Percentiles rank a stretch among this genome's conserved stretches.
Evolutionary conservation across 2,329 filamentous ascomycete species (phyloP).

Genomic region (Simplicillium aogashimaense): DNA sequence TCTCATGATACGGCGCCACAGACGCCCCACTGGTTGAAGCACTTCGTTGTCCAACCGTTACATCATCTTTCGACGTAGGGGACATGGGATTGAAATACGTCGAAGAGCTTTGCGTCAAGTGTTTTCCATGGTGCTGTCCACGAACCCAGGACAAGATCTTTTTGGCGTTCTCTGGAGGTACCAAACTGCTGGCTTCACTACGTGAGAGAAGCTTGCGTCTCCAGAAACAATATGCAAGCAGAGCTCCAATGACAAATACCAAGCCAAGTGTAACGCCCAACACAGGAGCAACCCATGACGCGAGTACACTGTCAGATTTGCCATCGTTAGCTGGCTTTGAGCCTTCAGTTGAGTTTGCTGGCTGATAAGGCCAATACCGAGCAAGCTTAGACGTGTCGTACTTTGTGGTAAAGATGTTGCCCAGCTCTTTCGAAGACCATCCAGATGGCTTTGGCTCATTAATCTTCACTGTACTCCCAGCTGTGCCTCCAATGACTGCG

Average conservation of each 20-base stretch:
- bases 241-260: slow-evolving; percentile 40
- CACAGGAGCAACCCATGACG: slow-evolving; percentile 50
- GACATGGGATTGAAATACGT: no score
- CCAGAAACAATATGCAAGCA: slow-evolving; percentile 42
- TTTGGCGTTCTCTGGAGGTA: slow-evolving; percentile 25
- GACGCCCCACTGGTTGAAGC: no score
- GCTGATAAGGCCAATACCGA: slow-evolving; percentile 50
- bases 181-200: background rate
- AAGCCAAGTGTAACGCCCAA: slow-evolving; percentile 52
- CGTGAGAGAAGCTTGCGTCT: slow-evolving; percentile 19
- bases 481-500: slow-evolving; percentile 56
- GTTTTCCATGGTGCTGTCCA: background rate
- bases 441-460: slow-evolving; percentile 50
- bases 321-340: slow-evolving; percentile 13
- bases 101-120: no score
- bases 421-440: slow-evolving; percentile 41
- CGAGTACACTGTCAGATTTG: slow-evolving; percentile 25
- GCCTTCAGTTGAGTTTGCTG: slow-evolving; percentile 14
- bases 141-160: slow-evolving; percentile 42
- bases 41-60: no score
- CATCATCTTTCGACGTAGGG: no score
- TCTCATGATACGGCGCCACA: slow-evolving; percentile 19
- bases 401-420: slow-evolving; percentile 38
- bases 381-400: slow-evolving; percentile 49
- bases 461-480: slow-evolving; percentile 57